Percentiles rank a stretch among this genome's conserved stretches.
Conservation (phyloP, 140 eudicot species). For the Senecio squalidus region DNA sequence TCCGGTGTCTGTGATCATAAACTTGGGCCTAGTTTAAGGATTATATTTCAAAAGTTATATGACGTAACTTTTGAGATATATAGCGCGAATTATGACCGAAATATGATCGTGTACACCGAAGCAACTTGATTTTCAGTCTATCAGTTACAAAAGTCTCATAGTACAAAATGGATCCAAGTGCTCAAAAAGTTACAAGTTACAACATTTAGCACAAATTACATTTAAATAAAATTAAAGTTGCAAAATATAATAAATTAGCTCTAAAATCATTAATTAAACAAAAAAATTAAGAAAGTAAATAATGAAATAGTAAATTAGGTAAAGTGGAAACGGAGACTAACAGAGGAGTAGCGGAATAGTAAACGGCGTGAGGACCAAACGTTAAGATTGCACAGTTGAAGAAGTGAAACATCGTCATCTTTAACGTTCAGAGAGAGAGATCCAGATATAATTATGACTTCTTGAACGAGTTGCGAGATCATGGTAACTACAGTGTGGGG, state of each 20-base stretch:
- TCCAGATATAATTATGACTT: constrained; percentile 8
- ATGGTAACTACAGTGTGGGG: constrained; percentile 1
- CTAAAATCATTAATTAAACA: neutral
- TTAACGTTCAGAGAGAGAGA: constrained; percentile 18
- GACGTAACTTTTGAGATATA: too few relatives aligned
- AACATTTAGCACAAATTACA: constrained; percentile 10
- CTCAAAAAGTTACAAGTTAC: too few relatives aligned
- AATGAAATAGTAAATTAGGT: constrained; percentile 4
- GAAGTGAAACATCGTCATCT: constrained; percentile 96
- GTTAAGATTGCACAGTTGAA: constrained; percentile 94
- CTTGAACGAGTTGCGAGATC: constrained; percentile 8
- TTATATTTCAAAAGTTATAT: too few relatives aligned
- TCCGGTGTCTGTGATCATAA: too few relatives aligned
- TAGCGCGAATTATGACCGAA: too few relatives aligned
- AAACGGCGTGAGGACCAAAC: constrained; percentile 98
- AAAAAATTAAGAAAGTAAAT: neutral
- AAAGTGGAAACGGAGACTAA: constrained; percentile 28
- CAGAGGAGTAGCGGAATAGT: constrained; percentile 98
- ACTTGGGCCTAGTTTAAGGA: too few relatives aligned
- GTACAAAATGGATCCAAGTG: too few relatives aligned
- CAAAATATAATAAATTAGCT: neutral
- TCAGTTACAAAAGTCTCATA: too few relatives aligned
- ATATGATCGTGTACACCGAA: too few relatives aligned
- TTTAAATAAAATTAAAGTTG: neutral
- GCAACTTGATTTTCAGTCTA: too few relatives aligned